Base-by-base conservation (phyloP, 805 yeast species). In the Yarrowia bubula region DNA sequence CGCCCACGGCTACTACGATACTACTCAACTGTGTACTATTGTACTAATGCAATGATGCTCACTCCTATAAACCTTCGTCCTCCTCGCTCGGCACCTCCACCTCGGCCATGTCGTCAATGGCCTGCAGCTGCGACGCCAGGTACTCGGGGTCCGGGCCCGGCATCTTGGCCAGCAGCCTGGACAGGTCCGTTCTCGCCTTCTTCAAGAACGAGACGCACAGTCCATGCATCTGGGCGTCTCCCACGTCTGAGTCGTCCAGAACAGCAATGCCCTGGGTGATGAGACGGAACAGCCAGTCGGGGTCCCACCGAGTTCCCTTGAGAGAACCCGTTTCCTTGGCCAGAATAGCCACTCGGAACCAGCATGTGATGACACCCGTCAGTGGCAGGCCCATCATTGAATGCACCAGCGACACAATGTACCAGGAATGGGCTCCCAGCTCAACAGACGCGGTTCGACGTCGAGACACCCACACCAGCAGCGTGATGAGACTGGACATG, bases 311-410 rank as follows among this genome's bases (percentile, higher is more conserved):
- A 2, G 64, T 15, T 8, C 51, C 64, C 38, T 55, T 39, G 28
- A 55, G 47, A 13, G 51, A 18, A 10, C 51, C 41, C 22, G 42
- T 44, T 22, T 43, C 51, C 51, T 58, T 58, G 33, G 51, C 51
- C 32, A 43, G 33, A 58, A 58, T 58, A 8, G 51, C 64, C 28
- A 58, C 50, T 11, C 64, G 31, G 51, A 58, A 58, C 64, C 64
- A 58, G 28, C 51, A 43, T 7, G 64, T 58, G 42, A 58, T 58
- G 22, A 58, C 50, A 1, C 64, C 64, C n/a, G 43, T 35, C 37
- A 58, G 35, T 3, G 64, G 51, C 7, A 43, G 41, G n/a, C 64
- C 64, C 51, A 58, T 58, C 51, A 44, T 43, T 18, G 64, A 43
- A n/a, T 44, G 41, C 41, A 35, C 64, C 13, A 58, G 35, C 10